Evolutionary conservation across 1,284 basidiomycete species (phyloP), one percentile per base, ranked within the genome.

Genomic region (Ganoderma lingzhi): DNA sequence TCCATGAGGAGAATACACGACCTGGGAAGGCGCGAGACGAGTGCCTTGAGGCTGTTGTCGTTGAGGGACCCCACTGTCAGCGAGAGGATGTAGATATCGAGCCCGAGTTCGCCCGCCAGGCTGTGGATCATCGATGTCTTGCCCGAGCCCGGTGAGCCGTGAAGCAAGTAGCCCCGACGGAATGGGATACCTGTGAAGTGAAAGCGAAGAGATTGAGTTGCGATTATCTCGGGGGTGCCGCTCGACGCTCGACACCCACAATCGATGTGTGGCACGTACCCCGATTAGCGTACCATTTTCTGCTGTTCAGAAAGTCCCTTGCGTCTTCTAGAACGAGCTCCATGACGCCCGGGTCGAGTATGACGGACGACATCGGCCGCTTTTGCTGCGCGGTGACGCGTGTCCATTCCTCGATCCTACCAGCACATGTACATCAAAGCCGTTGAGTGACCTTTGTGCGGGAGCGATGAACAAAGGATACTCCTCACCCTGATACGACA

Each of bases 1-100:
- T 95, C 94, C 86, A 95, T 92, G 35, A 96, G 82, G 0, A 91
- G 88, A 67, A 95, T 90, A 72, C 89, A 92, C 69, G 85, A 83
- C 65, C 88, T 83, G 58, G 93, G 93, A 2, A 95, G 84, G 6
- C 85, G 83, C 10, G 87, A 84, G 66, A 94, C 88, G 55, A 94
- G 82, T 39, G 87, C 82, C 51, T 82, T 84, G 37, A 95, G 84
- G 12, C 80, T 77, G 2, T 83, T 82, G 76, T 96, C 94, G 76
- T 94, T 91, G 65, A 96, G 78, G 6, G 88, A 88, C 9, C 82
- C 78, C 23, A 88, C 85, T 2, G 91, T 90, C 15, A 95, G 85
- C 1, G 91, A 90, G 53, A 95, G 79, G 61, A 93, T 87, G 78
- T 92, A 94, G 59, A 95, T 87, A 74, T 93, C 86, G 35, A 95